Evolutionary conservation across 495 filamentous ascomycete genomes (phyloP), one percentile per base, ranked within the genome.

Genomic region (Aspergillus carlsbadensis): DNA sequence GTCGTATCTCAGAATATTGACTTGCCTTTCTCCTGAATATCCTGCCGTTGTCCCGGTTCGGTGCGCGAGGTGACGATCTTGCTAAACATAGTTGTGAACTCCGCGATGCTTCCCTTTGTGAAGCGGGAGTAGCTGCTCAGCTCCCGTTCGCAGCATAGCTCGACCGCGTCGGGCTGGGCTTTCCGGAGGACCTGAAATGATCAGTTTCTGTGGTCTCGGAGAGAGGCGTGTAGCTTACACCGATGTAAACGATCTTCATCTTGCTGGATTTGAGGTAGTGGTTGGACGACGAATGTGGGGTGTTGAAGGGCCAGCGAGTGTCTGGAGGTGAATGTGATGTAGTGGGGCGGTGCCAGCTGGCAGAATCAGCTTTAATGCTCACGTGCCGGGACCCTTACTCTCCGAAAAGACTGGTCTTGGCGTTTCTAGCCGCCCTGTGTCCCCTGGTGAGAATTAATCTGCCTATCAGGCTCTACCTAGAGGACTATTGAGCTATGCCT

Each of bases 1-100:
- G 42, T 10, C 21, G 5, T 8, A 21, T 21, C 21, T 15, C 34
- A 35, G 21, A 29, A 29, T 29, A 4, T 29, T n/a, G 6, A 87
- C 82, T 92, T 88, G 40, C 63, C 63, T 52, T 65, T 58, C 71
- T 97, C 90, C 69, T 96, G 87, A 45, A 97, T 85, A 62, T 92
- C 90, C 71, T 96, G 91, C 62, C 94, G 84, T 70, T 93, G 87
- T 33, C 90, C 92, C n/a, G 90, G 86, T 55, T 74, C 79, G 17
- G 91, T 96, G 47, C 89, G 81, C 70, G 96, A 91, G 37, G 94
- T 93, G 17, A 87, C 81, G 5, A 79, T 81, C 64, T 79, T 80
- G 69, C 68, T 73, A 68, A 83, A 82, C 40, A 83, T 69, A 63
- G 73, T 71, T 54, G 81, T 74, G 71, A 84, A 82, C 63, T 83